Evolutionary conservation across 2,329 filamentous ascomycete species (phyloP).

Genomic region (Clarireedia hainanense): DNA sequence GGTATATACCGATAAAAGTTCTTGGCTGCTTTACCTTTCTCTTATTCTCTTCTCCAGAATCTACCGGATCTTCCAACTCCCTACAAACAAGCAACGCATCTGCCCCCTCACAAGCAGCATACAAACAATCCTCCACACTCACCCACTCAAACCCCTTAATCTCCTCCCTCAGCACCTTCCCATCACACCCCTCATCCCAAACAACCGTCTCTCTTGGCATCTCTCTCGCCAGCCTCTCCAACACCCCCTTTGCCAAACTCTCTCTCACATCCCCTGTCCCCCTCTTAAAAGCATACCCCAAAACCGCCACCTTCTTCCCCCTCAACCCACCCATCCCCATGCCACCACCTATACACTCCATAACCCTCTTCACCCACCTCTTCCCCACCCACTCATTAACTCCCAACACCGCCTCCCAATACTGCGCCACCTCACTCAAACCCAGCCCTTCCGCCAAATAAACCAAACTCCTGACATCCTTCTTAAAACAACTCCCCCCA

Average conservation of each 20-base stretch:
- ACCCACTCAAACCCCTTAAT: constrained; percentile 31
- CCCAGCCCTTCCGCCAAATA: constrained; percentile 66
- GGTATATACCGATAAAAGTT: constrained; percentile 12
- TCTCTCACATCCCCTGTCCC: constrained; percentile 70
- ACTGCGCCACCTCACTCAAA: constrained; percentile 63
- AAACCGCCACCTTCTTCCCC: constrained; percentile 62
- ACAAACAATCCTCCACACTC: constrained; percentile 35
- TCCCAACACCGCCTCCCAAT: constrained; percentile 66
- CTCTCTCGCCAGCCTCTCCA: constrained; percentile 42
- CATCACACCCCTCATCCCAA: constrained; percentile 51
- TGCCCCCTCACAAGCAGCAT: constrained; percentile 37
- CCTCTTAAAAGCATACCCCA: constrained; percentile 76
- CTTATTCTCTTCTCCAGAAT: neutral
- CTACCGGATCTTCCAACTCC: constrained; percentile 36
- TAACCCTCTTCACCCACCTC: constrained; percentile 59
- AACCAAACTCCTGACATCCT: constrained; percentile 66
- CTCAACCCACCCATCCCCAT: constrained; percentile 32
- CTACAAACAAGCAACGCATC: constrained; percentile 44
- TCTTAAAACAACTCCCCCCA: constrained; percentile 75
- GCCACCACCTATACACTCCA: constrained; percentile 60
- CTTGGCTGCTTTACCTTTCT: constrained; percentile 14
- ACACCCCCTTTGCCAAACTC: constrained; percentile 51
- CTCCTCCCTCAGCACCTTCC: constrained; percentile 34
- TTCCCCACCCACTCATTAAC: constrained; percentile 72
- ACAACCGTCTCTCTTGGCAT: constrained; percentile 55